A percentile compares a stretch with the other conserved stretches of the same genome.
Conservation (phyloP, 106 monocot species). For the Apostasia shenzhenica region DNA sequence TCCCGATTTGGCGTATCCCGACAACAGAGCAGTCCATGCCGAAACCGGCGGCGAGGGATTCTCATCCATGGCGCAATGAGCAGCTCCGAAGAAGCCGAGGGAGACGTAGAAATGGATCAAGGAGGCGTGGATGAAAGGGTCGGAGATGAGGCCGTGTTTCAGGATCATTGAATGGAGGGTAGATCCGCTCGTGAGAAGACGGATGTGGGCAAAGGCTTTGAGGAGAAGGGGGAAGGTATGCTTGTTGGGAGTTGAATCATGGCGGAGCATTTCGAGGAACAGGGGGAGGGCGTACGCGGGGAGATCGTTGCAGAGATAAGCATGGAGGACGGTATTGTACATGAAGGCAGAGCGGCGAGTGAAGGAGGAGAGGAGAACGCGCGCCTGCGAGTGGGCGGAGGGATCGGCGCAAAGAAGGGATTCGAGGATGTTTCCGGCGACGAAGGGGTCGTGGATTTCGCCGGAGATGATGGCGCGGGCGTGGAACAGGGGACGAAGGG, state of each 20-base stretch:
- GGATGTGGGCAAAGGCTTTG: slow-evolving; percentile 6
- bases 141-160: slow-evolving; percentile 1
- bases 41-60: slow-evolving; percentile 11
- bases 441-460: slow-evolving; percentile 10
- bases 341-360: slow-evolving; percentile 9
- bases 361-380: slow-evolving; percentile 4
- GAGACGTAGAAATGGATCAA: slow-evolving; percentile 7
- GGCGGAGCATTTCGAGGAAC: slow-evolving; percentile 10
- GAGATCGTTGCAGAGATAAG: background rate
- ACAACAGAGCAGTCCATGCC: slow-evolving; percentile 37
- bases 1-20: slow-evolving; percentile 18
- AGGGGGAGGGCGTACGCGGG: background rate
- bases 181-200: background rate
- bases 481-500: background rate
- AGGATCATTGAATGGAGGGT: slow-evolving; percentile 4
- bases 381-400: background rate
- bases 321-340: slow-evolving; percentile 7
- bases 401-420: slow-evolving; percentile 2
- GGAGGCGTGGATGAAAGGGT: slow-evolving; percentile 5
- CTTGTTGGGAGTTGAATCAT: background rate
- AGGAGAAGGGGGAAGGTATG: slow-evolving; percentile 8
- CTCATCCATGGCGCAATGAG: background rate
- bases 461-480: slow-evolving; percentile 5
- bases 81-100: background rate
- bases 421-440: slow-evolving; percentile 15